A percentile compares a stretch with the other conserved stretches of the same genome.
These are phyloP conservation scores for Cordyceps javanica DNA, from an alignment of 2,329 filamentous ascomycete species.

Conservation along the genomic window DNA sequence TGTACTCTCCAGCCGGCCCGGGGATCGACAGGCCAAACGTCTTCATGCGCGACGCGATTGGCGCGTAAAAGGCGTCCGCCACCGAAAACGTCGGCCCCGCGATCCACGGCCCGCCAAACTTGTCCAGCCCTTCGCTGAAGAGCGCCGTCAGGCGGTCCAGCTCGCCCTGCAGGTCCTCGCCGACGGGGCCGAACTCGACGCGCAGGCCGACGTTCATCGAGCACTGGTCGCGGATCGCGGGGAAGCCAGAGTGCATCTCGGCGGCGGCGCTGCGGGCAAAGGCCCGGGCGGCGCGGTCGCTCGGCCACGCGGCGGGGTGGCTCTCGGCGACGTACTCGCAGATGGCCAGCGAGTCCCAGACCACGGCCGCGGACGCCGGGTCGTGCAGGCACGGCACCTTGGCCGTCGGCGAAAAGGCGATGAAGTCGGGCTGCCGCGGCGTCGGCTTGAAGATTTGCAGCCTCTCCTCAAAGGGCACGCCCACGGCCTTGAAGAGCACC, in stretches of 20 bases:
- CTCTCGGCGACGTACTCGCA: slow-evolving; percentile 40
- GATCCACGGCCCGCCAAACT: slow-evolving; percentile 37
- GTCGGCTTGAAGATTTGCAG: slow-evolving; percentile 28
- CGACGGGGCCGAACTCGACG: slow-evolving; percentile 25
- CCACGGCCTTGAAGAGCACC: slow-evolving; percentile 38
- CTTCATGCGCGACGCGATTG: slow-evolving; percentile 32
- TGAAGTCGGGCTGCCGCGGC: slow-evolving; percentile 28
- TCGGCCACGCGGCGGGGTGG: slow-evolving; percentile 37
- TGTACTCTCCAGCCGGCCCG: slow-evolving; percentile 26
- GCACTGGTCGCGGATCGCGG: slow-evolving; percentile 34
- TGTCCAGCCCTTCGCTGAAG: slow-evolving; percentile 31
- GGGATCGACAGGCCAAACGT: slow-evolving; percentile 31
- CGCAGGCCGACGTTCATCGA: slow-evolving; percentile 36
- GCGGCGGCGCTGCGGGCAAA: slow-evolving; percentile 38
- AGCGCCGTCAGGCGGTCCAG: slow-evolving; percentile 30
- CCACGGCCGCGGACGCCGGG: slow-evolving; percentile 21
- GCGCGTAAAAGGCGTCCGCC: slow-evolving; percentile 37
- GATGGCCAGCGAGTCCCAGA: slow-evolving; percentile 45
- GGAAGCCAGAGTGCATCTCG: slow-evolving; percentile 42
- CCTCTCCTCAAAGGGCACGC: slow-evolving; percentile 36
- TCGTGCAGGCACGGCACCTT: slow-evolving; percentile 38
- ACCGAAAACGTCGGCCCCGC: slow-evolving; percentile 32
- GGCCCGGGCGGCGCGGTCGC: slow-evolving; percentile 31
- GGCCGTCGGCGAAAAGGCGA: slow-evolving; percentile 32
- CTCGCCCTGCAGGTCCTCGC: slow-evolving; percentile 27